These are phyloP conservation scores for Oryza longistaminata DNA, from an alignment of 176 grass and related monocot species.

Conservation along the genomic window DNA sequence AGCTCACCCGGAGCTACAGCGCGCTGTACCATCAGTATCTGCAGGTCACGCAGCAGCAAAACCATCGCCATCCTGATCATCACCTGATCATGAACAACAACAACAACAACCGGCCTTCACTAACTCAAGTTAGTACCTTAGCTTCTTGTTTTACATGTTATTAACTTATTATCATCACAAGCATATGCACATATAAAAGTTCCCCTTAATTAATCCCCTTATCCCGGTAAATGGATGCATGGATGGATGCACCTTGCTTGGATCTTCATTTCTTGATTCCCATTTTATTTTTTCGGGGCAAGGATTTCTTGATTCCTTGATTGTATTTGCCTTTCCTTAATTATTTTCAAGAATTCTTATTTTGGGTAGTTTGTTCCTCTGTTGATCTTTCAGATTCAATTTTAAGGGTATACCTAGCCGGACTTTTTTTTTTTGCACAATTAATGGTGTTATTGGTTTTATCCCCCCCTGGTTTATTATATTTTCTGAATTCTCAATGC, in stretches of 20 bases:
- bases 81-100: constrained; percentile 19
- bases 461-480: background rate
- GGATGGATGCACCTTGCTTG: no score
- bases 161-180: background rate
- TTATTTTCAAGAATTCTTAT: background rate
- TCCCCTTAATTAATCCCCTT: background rate
- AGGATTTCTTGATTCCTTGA: background rate
- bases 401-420: background rate
- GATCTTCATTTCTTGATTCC: no score
- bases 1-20: constrained; percentile 50
- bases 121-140: constrained; percentile 15
- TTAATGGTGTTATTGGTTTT: background rate
- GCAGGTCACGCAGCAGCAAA: constrained; percentile 40
- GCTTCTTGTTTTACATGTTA: background rate
- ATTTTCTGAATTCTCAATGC: background rate
- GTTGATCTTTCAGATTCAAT: background rate
- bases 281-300: no score
- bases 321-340: background rate
- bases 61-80: constrained; percentile 28
- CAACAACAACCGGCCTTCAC: constrained; percentile 12
- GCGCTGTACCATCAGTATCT: constrained; percentile 46
- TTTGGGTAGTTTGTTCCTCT: background rate
- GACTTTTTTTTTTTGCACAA: background rate
- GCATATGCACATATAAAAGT: background rate
- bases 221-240: no score